Conservation (phyloP, 768 basidiomycete genomes). For the Podaxis carcinomalis region DNA sequence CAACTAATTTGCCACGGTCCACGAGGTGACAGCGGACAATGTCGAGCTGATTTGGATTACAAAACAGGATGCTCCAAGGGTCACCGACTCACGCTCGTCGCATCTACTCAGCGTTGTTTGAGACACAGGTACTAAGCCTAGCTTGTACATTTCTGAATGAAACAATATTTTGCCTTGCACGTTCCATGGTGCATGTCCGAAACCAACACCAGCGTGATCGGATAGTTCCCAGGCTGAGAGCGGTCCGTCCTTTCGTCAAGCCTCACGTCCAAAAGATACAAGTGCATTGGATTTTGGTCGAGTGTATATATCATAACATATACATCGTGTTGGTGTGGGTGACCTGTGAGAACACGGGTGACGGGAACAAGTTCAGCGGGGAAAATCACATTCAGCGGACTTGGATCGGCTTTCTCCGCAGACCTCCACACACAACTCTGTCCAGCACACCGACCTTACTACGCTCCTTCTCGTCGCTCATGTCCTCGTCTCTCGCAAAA, state of each 20-base stretch:
- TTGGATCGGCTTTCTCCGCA: conserved; percentile 11
- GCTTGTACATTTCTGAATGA: too few species aligned
- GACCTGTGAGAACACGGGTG: neutral
- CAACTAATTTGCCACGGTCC: conserved; percentile 9
- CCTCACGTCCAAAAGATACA: too few species aligned
- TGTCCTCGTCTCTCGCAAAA: conserved; percentile 61
- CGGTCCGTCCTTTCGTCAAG: too few species aligned
- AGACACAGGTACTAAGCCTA: too few species aligned
- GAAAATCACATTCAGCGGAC: conserved; percentile 19
- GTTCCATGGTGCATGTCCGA: too few species aligned
- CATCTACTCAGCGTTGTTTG: too few species aligned
- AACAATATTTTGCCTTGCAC: too few species aligned
- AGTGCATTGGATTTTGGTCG: too few species aligned
- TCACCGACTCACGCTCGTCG: neutral
- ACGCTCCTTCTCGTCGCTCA: conserved; percentile 22
- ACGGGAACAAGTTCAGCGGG: neutral
- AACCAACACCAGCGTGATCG: too few species aligned
- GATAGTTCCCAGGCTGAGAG: too few species aligned
- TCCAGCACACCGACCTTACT: neutral
- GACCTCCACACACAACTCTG: neutral
- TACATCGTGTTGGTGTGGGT: too few species aligned
- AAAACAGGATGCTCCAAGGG: neutral
- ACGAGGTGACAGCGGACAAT: conserved; percentile 1
- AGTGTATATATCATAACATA: neutral
- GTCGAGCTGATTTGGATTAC: neutral